Conservation (phyloP, 441 rosid genomes). For the Eruca vesicaria region DNA sequence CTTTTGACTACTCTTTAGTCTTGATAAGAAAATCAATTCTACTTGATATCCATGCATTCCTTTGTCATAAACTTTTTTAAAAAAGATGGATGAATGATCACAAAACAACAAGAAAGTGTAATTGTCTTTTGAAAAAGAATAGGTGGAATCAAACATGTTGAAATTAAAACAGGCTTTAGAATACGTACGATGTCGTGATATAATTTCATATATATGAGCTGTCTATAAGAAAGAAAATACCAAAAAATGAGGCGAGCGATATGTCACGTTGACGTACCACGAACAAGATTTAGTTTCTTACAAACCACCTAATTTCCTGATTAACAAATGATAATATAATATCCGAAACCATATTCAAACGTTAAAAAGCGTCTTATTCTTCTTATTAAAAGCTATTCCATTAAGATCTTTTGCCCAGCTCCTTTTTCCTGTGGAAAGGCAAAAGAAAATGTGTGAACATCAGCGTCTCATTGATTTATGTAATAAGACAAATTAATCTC, state of each 20-base stretch:
- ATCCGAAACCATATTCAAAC: background rate
- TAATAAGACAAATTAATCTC: slow-evolving; percentile 1
- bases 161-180: background rate
- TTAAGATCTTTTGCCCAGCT: background rate
- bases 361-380: background rate
- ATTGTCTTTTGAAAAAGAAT: background rate
- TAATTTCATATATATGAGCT: background rate
- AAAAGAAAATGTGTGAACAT: background rate
- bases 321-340: background rate
- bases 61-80: background rate
- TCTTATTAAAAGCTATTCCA: background rate
- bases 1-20: background rate
- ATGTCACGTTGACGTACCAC: slow-evolving; percentile 19
- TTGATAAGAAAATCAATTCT: background rate
- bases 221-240: background rate
- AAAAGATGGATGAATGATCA: background rate
- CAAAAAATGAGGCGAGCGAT: background rate
- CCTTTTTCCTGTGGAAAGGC: background rate
- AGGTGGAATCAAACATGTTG: background rate
- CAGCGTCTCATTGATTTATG: background rate
- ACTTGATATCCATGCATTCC: background rate
- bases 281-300: background rate
- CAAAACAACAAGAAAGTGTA: background rate
- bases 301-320: background rate
- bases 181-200: background rate